phyloP scores from a whole-genome alignment of 2,329 filamentous ascomycete species.

The Hypoxylon sp. region DNA sequence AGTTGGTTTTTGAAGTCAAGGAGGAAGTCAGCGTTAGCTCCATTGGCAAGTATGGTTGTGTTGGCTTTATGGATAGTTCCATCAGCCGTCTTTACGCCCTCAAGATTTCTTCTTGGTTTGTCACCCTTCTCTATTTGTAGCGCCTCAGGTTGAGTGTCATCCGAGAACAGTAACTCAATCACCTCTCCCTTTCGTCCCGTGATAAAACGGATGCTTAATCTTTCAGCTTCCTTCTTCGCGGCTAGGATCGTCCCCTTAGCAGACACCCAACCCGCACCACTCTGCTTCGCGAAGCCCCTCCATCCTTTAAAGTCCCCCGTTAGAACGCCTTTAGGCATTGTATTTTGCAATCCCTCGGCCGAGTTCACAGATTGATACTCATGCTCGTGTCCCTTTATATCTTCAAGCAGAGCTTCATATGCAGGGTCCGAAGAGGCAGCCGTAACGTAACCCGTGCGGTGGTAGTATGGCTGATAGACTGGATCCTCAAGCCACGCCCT shows the following conservation, averaged over 20 bases:
- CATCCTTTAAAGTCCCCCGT: constrained; percentile 64
- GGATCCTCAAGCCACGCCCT: constrained; percentile 60
- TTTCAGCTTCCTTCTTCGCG: constrained; percentile 59
- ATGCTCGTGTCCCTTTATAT: constrained; percentile 39
- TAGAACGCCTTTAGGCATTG: constrained; percentile 65
- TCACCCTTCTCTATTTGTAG: background rate
- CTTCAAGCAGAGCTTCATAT: constrained; percentile 32
- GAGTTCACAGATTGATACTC: constrained; percentile 54
- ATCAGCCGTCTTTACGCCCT: constrained; percentile 60
- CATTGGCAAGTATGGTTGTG: constrained; percentile 62
- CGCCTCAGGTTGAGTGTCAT: constrained; percentile 34
- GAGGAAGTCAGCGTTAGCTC: constrained; percentile 61
- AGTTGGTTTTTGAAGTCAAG: constrained; percentile 66
- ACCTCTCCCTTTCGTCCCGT: constrained; percentile 56
- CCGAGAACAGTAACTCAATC: constrained; percentile 56
- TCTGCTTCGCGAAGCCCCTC: constrained; percentile 62
- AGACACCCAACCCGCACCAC: constrained; percentile 66
- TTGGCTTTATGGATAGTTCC: constrained; percentile 58
- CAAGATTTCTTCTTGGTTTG: constrained; percentile 52
- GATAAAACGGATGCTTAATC: constrained; percentile 62
- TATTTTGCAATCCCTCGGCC: constrained; percentile 60
- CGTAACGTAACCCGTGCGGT: constrained; percentile 61
- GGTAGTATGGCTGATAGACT: constrained; percentile 59
- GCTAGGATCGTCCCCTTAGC: constrained; percentile 63
- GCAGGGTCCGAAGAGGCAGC: constrained; percentile 30